Evolutionary conservation across 179 eudicot species (phyloP), one percentile per base, ranked within the genome.

Genomic region (Nepenthes alata): DNA sequence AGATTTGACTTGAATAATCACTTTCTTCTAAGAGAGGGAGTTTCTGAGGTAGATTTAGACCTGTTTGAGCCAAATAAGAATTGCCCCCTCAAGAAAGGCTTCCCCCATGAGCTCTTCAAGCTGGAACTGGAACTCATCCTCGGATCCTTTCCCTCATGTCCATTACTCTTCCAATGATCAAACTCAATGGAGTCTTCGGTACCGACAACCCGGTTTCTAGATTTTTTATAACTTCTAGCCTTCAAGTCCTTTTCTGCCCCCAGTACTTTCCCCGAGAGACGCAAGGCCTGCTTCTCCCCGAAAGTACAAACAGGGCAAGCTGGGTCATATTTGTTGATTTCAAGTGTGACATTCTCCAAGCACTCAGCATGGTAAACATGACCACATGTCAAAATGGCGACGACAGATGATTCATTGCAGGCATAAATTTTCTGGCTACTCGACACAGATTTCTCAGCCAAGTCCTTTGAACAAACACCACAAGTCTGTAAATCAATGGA

Each of bases 331-430:
- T 78, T 77, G 49, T 75, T 73, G 35, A 65, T 59, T 34, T 83
- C 83, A 34, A 67, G 73, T 11, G 85, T 83, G 59, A 83, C 65
- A 16, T 63, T 63, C 67, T 83, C 88, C 66, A 83, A 68, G 72
- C 88, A 83, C 49, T 83, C 88, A 0, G 81, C 79, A 52, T 83
- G 88, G 58, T 80, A 83, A 10, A 72, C 81, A 63, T 83, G 88
- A 58, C 83, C 88, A 35, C 88, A 83, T 59, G 71, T 72, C 65
- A 83, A 71, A 61, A 83, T 83, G 47, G 85, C 75, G 5, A 81
- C 74, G 3, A 78, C 88, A 36, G 85, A 72, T 44, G 81, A 60
- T 38, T 83, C 85, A 36, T 62, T 78, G 55, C 65, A 58, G 35
- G 67, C 69, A 39, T 77, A 44, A 10, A 82, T 72, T 57, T 73